These are phyloP conservation scores for Lasiosphaeris hirsuta DNA, from an alignment of 495 filamentous ascomycete species.

Conservation along the genomic window DNA sequence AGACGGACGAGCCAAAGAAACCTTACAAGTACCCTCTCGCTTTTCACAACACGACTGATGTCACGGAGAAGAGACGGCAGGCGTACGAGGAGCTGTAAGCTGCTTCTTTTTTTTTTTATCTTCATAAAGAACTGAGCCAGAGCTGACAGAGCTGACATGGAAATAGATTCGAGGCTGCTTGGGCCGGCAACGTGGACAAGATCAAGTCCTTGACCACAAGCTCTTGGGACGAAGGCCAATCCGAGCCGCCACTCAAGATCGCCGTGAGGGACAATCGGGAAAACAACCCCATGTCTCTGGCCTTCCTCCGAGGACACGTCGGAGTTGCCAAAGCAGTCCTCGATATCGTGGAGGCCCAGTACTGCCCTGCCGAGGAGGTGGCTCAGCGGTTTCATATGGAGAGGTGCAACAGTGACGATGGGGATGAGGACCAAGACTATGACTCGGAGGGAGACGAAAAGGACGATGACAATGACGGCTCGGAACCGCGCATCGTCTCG, in stretches of 20 bases:
- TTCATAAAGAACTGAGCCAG: background rate
- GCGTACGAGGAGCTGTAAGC: constrained; percentile 55
- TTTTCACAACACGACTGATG: constrained; percentile 30
- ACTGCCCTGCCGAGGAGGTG: constrained; percentile 36
- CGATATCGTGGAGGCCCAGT: constrained; percentile 64
- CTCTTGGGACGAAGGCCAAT: constrained; percentile 43
- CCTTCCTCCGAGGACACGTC: constrained; percentile 59
- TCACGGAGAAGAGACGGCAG: constrained; percentile 48
- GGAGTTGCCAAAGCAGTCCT: constrained; percentile 60
- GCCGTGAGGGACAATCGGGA: constrained; percentile 46
- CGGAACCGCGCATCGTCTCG: constrained; percentile 43
- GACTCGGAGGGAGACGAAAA: constrained; percentile 11
- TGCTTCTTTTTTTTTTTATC: background rate
- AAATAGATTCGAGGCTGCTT: constrained; percentile 62
- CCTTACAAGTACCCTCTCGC: constrained; percentile 51
- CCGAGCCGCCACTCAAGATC: constrained; percentile 57
- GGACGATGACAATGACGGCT: constrained; percentile 5
- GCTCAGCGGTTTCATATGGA: constrained; percentile 15
- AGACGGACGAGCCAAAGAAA: constrained; percentile 10
- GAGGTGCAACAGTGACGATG: constrained; percentile 43
- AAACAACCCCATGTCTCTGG: constrained; percentile 59
- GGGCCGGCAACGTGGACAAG: constrained; percentile 59
- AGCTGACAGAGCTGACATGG: constrained; percentile 35
- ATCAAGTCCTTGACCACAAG: constrained; percentile 52
- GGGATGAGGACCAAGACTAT: constrained; percentile 37